Conservation (phyloP, 805 yeast genomes). For the Sugiyamaella boreocaroliniensis region DNA sequence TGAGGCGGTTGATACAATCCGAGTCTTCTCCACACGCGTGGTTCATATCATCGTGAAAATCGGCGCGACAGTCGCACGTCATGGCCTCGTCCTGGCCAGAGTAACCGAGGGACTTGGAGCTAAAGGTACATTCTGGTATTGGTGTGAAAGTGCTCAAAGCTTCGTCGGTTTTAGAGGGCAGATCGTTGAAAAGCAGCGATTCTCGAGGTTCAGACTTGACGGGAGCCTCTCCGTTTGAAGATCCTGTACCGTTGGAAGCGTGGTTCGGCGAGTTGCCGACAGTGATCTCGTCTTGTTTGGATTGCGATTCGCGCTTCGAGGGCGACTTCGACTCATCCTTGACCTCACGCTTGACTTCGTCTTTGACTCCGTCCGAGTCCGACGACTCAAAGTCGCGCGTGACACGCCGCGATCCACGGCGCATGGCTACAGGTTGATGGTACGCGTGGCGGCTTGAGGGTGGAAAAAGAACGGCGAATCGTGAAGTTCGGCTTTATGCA, state of each 20-base stretch:
- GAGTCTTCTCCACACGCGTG: slow-evolving; percentile 82
- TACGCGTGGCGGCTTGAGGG: no score
- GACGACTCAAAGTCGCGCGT: neutral
- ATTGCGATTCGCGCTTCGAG: neutral
- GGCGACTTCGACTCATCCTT: neutral
- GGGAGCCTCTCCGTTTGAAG: neutral
- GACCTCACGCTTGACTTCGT: neutral
- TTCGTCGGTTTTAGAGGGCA: slow-evolving; percentile 57
- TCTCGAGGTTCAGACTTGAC: neutral
- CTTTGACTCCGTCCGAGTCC: neutral
- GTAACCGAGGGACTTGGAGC: slow-evolving; percentile 54
- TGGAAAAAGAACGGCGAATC: no score
- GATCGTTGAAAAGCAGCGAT: slow-evolving; percentile 16
- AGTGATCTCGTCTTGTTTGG: no score
- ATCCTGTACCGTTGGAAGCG: neutral
- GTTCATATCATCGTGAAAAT: slow-evolving; percentile 32
- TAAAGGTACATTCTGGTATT: slow-evolving; percentile 56
- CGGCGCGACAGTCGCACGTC: slow-evolving; percentile 82
- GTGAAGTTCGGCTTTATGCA: no score
- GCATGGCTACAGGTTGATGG: neutral
- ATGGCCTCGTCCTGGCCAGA: slow-evolving; percentile 74
- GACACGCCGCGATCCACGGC: neutral
- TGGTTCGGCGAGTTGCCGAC: no score
- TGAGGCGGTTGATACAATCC: slow-evolving; percentile 85
- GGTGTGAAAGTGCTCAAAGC: slow-evolving; percentile 54